Evolutionary conservation across 495 filamentous ascomycete genomes (phyloP), one percentile per base, ranked within the genome.

Genomic region (Neurospora sp.): DNA sequence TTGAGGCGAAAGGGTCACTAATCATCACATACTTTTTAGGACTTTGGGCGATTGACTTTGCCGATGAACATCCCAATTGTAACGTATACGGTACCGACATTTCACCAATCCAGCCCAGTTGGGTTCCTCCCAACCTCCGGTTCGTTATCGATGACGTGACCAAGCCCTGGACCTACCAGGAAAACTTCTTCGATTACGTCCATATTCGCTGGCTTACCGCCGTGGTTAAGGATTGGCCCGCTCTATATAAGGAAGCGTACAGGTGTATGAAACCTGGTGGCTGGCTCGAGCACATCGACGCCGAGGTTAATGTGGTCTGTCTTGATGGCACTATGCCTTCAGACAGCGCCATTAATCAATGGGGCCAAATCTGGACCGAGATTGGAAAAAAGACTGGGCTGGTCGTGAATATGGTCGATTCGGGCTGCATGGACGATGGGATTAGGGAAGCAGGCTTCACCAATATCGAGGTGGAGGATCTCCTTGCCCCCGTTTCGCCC

Each of bases 81-180:
- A 81, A 84, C n/a, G 83, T 91, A 27, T 77, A 88, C 48, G 90
- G 89, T 4, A 87, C 87, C 18, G 90, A 92, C 75, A 82, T 91
- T 40, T 87, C 85, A 12, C 83, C 86, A 0, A 88, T 88, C 68
- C 87, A 89, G 70, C 83, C 84, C 0, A 66, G 74, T 18, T 81
- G 83, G 80, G 82, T 82, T 0, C 83, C 83, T 5, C 82, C 82
- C 5, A 86, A 86, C 68, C 76, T 84, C 1, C 70, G 76, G n/a
- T 88, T 88, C 72, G 82, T 84, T 71, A 81, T 88, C 40, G 86
- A 88, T 70, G 87, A 88, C 72, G 82, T 82, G 69, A 76, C 82
- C 27, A 81, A 86, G 11, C 75, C 78, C 3, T 88, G 85, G 86
- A 80, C 79, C 39, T 87, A 83, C 74, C 73, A 78, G 0, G 74